Evolutionary conservation across 352 stramenopile species (phyloP), one percentile per base, ranked within the genome.

Genomic region (Pythium folliculosum): DNA sequence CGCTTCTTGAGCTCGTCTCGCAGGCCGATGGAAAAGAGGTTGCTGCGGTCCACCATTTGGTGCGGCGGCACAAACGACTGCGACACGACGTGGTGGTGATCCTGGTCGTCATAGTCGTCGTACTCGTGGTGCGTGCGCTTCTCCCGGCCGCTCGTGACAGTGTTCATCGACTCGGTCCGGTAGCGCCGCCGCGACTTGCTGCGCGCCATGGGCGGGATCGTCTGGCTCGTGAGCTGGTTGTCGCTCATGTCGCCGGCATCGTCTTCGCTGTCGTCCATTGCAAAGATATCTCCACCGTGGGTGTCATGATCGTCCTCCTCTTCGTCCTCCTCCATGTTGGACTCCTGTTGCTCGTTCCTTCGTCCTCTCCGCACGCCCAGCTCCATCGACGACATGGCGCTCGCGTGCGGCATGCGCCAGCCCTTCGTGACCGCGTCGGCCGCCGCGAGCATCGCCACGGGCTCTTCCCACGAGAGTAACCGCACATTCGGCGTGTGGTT

Each of bases 21-120:
- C 19, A 92, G 69, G 12, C 84, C 84, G 16, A 91, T 74, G 14
- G 84, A 92, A 65, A 92, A 91, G 55, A 78, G 90, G 59, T 86
- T 81, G 25, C 73, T 81, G 50, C 74, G 84, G 54, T 91, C 69
- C 14, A 92, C 73, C 70, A 92, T 69, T 72, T 91, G 77, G 72
- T 92, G 84, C 32, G 84, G 84, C 16, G 84, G 84, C 50, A 92
- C 79, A 56, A 92, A 92, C 51, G 82, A 91, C 45, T 77, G 79
- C 2, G 84, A 78, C 45, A 90, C 61, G 27, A 60, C 45, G 16
- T 16, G n/a, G 9, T 22, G 8, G 19, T 19, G 44, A 22, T 19
- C 32, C 57, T 67, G 58, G 22, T 75, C 71, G 22, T 77, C 52
- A 55, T 77, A 59, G 19, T 70, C 68, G 62, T 61, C 45, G 66